A percentile compares a stretch with the other conserved stretches of the same genome.
These are phyloP conservation scores for Coniochaeta sp. DNA, from an alignment of 2,329 filamentous ascomycete species.

Conservation along the genomic window DNA sequence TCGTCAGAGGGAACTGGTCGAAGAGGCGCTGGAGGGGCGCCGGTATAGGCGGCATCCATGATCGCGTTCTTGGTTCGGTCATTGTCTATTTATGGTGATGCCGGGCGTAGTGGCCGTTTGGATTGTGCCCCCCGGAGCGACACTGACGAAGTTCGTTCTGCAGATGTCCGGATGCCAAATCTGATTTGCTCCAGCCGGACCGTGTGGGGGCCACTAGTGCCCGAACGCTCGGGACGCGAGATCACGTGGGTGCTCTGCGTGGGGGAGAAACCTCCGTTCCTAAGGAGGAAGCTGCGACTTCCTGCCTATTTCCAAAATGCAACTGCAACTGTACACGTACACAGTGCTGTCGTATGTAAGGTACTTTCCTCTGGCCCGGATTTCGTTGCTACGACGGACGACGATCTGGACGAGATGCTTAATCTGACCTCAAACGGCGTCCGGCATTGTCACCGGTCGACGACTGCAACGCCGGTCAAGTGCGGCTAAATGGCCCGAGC, in stretches of 20 bases:
- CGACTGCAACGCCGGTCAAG: background rate
- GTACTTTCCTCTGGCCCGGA: too few relatives aligned
- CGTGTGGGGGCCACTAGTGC: background rate
- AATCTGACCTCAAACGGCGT: too few relatives aligned
- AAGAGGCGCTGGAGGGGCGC: slow-evolving; percentile 75
- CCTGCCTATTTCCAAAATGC: too few relatives aligned
- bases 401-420: too few relatives aligned
- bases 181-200: background rate
- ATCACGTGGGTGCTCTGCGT: background rate
- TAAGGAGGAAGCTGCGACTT: too few relatives aligned
- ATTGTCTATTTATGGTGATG: slow-evolving; percentile 3
- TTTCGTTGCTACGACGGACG: too few relatives aligned
- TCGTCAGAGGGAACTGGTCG: slow-evolving; percentile 70
- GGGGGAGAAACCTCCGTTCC: too few relatives aligned
- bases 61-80: slow-evolving; percentile 10
- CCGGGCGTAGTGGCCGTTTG: background rate
- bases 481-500: background rate
- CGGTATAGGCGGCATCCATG: slow-evolving; percentile 46
- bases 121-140: slow-evolving; percentile 6
- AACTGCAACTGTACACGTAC: background rate
- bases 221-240: background rate
- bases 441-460: background rate
- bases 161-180: background rate
- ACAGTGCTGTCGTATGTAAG: too few relatives aligned
- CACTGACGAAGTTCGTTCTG: background rate